Evolutionary conservation across 148 eudicot genomes (phyloP).

Genomic region (Suaeda aralocaspica): DNA sequence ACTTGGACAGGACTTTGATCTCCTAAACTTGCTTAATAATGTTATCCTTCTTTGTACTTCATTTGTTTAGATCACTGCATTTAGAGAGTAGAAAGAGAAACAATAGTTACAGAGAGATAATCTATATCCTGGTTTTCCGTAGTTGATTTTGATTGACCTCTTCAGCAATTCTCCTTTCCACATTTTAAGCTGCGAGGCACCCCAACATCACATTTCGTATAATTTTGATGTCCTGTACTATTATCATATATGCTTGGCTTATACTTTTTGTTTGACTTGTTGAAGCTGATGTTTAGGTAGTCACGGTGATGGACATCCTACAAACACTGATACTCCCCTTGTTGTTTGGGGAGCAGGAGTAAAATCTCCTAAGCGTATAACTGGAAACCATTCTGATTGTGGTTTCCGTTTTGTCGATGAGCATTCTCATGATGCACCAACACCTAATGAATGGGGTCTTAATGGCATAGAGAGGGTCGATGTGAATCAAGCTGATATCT

Average conservation of each 20-base stretch:
- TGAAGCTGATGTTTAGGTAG: constrained; percentile 54
- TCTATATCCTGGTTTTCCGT: background rate
- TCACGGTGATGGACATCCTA: constrained; percentile 96
- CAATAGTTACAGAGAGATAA: background rate
- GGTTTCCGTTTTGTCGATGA: constrained; percentile 76
- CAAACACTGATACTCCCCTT: constrained; percentile 91
- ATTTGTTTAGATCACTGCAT: background rate
- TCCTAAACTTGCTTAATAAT: constrained; percentile 4
- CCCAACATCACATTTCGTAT: too few species aligned
- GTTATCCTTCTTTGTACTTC: background rate
- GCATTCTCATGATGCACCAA: constrained; percentile 71
- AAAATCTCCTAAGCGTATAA: constrained; percentile 51
- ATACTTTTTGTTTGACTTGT: constrained; percentile 20
- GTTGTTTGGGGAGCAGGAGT: constrained; percentile 99
- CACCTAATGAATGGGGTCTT: constrained; percentile 92
- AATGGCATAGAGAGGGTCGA: constrained; percentile 76
- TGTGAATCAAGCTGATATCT: constrained; percentile 98
- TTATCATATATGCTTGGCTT: background rate
- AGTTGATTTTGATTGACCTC: background rate
- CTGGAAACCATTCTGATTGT: constrained; percentile 53
- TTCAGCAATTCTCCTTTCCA: background rate
- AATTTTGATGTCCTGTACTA: too few species aligned
- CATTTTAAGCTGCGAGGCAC: background rate
- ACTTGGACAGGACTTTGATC: constrained; percentile 35
- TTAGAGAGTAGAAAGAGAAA: background rate